Base-by-base conservation (phyloP, 306 rosid genomes). In the Quercus wislizeni region DNA sequence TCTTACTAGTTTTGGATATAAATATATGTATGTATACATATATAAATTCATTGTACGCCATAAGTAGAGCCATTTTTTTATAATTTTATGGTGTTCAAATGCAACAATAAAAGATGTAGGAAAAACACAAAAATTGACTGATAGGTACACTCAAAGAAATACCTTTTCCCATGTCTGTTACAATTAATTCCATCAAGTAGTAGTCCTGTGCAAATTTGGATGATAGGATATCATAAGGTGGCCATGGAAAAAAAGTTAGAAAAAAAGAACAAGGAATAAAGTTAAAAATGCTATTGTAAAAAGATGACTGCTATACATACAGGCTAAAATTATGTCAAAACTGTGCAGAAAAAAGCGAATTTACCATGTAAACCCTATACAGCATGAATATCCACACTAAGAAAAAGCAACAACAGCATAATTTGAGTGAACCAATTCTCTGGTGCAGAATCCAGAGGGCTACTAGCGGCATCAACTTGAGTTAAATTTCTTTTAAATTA, bases 121-220 rank as follows among this genome's bases (percentile, higher is more conserved):
- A 63, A 27, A 25, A 77, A 69, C 35, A 62, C 21, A 27, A 27
- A 77, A 87, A 75, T 54, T 67, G 63, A 75, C 38, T 71, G 59
- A 46, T 75, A 83, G 78, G 41, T 33, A 83, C 57, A 65, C 73
- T 63, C 74, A 65, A 69, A 35, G 58, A 76, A 74, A 71, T 85
- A 95, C 99, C 99, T 91, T 85, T 87, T 71, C 96, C 93, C 84
- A 93, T 83, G 78, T 95, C 98, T 25, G 94, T 92, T 54, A 95
- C 91, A 81, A 90, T 84, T 33, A 93, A 75, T 54, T 95, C 94
- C 80, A 93, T 52, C 38, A 78, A 74, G 82, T 93, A 91, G 71
- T 74, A n/a, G 27, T 93, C 98, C 99, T 95, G 97, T 63, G 71
- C 57, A 83, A 64, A 80, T 81, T 76, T 25, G 33, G 30, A 55